Evolutionary conservation across 192 early-diverging fungal species (phyloP), one percentile per base, ranked within the genome.

Genomic region (Mortierella hygrophila): DNA sequence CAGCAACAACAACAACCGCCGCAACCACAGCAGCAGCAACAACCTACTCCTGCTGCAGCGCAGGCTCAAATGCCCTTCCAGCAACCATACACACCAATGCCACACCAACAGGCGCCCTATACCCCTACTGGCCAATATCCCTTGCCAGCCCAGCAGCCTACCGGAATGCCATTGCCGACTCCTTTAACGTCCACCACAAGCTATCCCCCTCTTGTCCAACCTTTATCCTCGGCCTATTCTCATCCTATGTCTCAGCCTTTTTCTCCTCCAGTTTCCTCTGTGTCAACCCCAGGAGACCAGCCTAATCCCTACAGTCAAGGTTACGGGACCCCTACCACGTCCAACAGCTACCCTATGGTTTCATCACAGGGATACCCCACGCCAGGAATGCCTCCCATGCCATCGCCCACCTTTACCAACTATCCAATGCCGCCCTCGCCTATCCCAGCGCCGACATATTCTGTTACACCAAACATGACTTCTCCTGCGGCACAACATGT

Each of bases 291-390:
- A 16, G 57, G 60, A 55, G 68, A 41, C 9, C 57, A 74, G 2
- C 41, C 82, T 10, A 73, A 85, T 72, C 83, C 83, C 3, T 85
- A 85, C 57, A 85, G 83, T 73, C 83, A 79, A 73, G 83, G 83
- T 49, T 80, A 85, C 35, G 70, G 78, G 11, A 79, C 83, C 4
- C 83, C 78, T 11, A 74, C 68, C 40, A 26, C 74, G 16, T n/a
- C 77, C 20, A 54, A 85, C 46, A 70, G 46, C 26, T 85, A 85
- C 23, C 83, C 83, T 3, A 41, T 76, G 7, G 78, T 57, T 5
- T 77, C 83, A 4, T 79, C 77, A 1, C 72, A 80, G 37, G 78
- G 78, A 47, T 80, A 85, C 26, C 83, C 78, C 6, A 73, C 78
- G 3, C 83, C 83, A 26, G 40, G 6, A 7, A 41, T 85, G 68